Base-by-base conservation (phyloP, 2,329 filamentous ascomycete species). In the Metarhizium rileyi region DNA sequence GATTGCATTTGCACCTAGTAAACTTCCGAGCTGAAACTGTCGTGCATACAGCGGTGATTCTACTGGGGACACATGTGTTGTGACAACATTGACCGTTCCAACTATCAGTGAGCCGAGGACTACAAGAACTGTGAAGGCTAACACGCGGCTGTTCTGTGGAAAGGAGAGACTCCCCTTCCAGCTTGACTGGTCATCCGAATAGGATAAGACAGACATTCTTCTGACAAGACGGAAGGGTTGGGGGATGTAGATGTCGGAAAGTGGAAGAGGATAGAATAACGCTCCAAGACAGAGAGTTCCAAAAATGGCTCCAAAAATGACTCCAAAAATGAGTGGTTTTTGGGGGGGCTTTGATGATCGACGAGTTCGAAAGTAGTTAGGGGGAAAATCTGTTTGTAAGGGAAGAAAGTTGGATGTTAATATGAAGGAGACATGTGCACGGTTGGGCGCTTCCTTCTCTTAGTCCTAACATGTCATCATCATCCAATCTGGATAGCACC, bases 11-110 rank as follows among this genome's bases (percentile, higher is more conserved):
- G 46, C 52, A 9, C 47, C 53, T 1, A 60, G 23, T 23, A 56
- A 45, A 12, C 56, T 57, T 6, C 54, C 57, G 5, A 61, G 54
- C 49, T 61, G 59, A 26, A 61, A 61, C 40, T 61, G 59, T 4
- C 59, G 54, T 26, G 43, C 46, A 56, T 28, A 27, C 46, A 30
- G 51, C 44, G 14, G 28, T 9, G 2, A 47, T 42, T 23, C 46
- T 45, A 25, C 53, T 43, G 16, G 44, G 3, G 6, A 20, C 12
- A 30, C 42, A 30, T 33, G 30, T 8, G 49, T 3, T 3, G 25
- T 18, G 10, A 42, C 28, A 16, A 47, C 36, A 16, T 53, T 50
- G 27, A 52, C 33, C 3, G 52, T 41, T 9, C 48, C 36, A 16
- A 54, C 12, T 18, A 43, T 48, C 38, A 53, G 9, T 14, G 50